Evolutionary conservation across 208 protist species (phyloP).

Genomic region (Crithidia mellificae): DNA sequence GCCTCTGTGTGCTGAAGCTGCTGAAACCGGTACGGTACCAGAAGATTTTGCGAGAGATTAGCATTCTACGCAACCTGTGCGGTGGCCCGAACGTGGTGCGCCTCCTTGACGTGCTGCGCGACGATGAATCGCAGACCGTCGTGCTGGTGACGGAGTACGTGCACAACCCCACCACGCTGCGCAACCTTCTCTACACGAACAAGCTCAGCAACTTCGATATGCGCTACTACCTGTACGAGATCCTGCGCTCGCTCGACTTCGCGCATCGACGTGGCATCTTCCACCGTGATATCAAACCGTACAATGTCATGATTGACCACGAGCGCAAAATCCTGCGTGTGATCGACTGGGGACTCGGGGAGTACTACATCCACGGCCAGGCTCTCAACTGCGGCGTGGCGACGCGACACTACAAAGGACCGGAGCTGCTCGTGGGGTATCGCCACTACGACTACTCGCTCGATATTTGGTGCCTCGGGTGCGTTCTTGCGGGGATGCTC

Average conservation of each 20-base stretch:
- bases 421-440: conserved; percentile 98
- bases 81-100: conserved; percentile 98
- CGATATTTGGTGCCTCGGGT: conserved; percentile 99
- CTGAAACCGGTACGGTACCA: conserved; percentile 98
- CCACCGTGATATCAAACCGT: conserved; percentile 99
- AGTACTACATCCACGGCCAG: conserved; percentile 98
- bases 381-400: conserved; percentile 99
- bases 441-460: conserved; percentile 99
- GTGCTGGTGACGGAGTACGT: conserved; percentile 99
- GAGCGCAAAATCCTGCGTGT: conserved; percentile 93
- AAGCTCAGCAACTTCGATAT: conserved; percentile 97
- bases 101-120: conserved; percentile 97
- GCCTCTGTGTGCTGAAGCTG: conserved; percentile 98
- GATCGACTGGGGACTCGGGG: conserved; percentile 98
- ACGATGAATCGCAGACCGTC: conserved; percentile 94
- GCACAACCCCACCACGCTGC: conserved; percentile 96
- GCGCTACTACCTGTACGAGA: conserved; percentile 98
- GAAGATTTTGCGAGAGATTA: conserved; percentile 99
- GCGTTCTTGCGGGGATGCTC: conserved; percentile 98
- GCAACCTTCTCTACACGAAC: conserved; percentile 93
- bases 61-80: conserved; percentile 98
- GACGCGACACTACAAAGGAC: conserved; percentile 99
- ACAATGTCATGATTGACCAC: conserved; percentile 99
- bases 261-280: conserved; percentile 99
- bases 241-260: conserved; percentile 95